These are phyloP conservation scores for Pythium rhizo-oryzae DNA, from an alignment of 352 stramenopile species.

Conservation along the genomic window DNA sequence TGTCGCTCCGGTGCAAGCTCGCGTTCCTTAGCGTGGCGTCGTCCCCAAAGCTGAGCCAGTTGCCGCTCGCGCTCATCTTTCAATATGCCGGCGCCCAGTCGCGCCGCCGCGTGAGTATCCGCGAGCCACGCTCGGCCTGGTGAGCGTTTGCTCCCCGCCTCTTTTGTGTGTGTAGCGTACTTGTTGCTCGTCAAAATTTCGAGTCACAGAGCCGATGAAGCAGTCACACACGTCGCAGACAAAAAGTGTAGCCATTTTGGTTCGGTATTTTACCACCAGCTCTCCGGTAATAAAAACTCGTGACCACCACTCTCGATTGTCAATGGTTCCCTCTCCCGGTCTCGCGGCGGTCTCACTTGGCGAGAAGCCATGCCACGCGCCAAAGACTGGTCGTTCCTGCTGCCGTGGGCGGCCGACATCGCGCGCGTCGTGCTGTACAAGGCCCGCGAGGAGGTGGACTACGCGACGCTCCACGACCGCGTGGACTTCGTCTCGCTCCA, in stretches of 20 bases:
- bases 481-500: conserved; percentile 8
- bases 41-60: conserved; percentile 1
- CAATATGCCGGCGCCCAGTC: conserved; percentile 1
- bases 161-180: no score
- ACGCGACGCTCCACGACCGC: conserved; percentile 20
- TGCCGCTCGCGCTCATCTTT: conserved; percentile 10
- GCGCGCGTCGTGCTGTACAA: background rate
- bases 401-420: conserved; percentile 2
- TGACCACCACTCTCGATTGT: no score
- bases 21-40: conserved; percentile 15
- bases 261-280: no score
- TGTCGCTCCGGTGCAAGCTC: background rate
- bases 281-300: no score
- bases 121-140: conserved; percentile 11
- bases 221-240: no score
- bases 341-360: no score
- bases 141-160: background rate
- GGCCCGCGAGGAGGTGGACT: conserved; percentile 7
- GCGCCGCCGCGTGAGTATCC: conserved; percentile 10
- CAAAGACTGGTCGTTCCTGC: conserved; percentile 6
- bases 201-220: no score
- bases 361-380: no score
- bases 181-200: no score
- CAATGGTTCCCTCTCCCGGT: no score
- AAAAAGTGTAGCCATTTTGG: no score